Evolutionary conservation across 352 stramenopile genomes (phyloP).

Genomic region (Pythium diclinum): DNA sequence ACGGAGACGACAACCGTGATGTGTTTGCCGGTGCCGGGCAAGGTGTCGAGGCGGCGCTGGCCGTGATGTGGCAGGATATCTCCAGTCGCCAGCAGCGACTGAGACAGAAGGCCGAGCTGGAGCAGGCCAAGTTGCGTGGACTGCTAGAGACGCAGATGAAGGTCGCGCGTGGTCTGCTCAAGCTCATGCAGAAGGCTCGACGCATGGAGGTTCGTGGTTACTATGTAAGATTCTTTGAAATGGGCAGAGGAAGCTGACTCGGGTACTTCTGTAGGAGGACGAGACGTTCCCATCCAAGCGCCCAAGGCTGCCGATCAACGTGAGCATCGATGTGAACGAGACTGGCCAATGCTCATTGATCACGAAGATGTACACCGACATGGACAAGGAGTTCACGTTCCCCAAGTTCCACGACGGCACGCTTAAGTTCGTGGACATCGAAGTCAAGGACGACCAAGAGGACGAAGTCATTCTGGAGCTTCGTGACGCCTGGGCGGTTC

Average conservation of each 20-base stretch:
- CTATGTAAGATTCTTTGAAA: background rate
- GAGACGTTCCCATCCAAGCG: slow-evolving; percentile 14
- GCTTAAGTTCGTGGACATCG: slow-evolving; percentile 19
- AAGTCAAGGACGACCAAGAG: slow-evolving; percentile 10
- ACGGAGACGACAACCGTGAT: background rate
- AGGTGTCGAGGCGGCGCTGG: slow-evolving; percentile 9
- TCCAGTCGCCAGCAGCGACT: slow-evolving; percentile 15
- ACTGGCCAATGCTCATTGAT: background rate
- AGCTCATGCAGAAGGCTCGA: slow-evolving; percentile 20
- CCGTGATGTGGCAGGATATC: slow-evolving; percentile 22
- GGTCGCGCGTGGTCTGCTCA: slow-evolving; percentile 30
- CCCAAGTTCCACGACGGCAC: slow-evolving; percentile 20
- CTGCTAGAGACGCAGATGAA: slow-evolving; percentile 30
- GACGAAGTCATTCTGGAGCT: slow-evolving; percentile 20
- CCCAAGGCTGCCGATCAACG: background rate
- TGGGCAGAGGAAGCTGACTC: background rate
- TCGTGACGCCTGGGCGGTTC: slow-evolving; percentile 16
- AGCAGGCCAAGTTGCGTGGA: slow-evolving; percentile 26
- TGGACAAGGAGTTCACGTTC: slow-evolving; percentile 7
- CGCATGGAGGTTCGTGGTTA: slow-evolving; percentile 12
- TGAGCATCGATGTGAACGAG: slow-evolving; percentile 6
- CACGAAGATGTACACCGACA: background rate
- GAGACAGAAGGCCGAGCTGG: slow-evolving; percentile 24
- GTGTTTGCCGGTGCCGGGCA: background rate
- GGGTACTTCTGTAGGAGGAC: slow-evolving; percentile 2